Base-by-base conservation (phyloP, 148 eudicot genomes). In the Persicaria tinctoria region DNA sequence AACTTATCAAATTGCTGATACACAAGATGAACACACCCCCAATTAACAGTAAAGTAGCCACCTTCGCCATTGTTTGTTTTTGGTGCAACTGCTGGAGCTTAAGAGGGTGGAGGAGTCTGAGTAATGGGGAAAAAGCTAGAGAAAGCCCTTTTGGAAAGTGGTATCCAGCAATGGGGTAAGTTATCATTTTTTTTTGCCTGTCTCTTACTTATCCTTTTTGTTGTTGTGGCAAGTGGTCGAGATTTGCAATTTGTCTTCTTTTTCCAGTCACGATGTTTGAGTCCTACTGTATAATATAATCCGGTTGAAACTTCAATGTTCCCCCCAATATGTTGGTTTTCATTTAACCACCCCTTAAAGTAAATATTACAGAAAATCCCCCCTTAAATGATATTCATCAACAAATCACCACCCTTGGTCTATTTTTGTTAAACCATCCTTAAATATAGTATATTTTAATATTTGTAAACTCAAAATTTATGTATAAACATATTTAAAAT, bases 1-100 rank as follows among this genome's bases (percentile, higher is more conserved):
- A 32, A 32, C 41, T 23, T 0, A 23, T 64, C 8, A 4, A 41
- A 41, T 7, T 64, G 70, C 70, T 41, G 0, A 63, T 10, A 32
- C 8, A 38, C 5, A 20, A 17, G 12, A 64, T 13, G 20, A 66
- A 44, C 17, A 66, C 47, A 44, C 1, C 8, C 2, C 47, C 5
- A 1, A 13, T 23, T 23, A 23, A 1, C 8, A 41, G 6, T 14
- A 20, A 4, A 14, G 6, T 66, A 4, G 68, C 16, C 47, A 1
- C 44, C 3, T 66, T 66, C 70, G 48, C 70, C 70, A 66, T 66
- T 66, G 48, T 53, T 53, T 16, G 16, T 55, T 55, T 18, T n/a
- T 5, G 16, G 1, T 55, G 23, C 6, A 0, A 3, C 20, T 55
- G 2, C 5, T n/a, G 16, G 59, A 14, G 41, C 3, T 14, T 14